Base-by-base conservation (phyloP, 768 basidiomycete genomes). In the Psilocybe sp. region DNA sequence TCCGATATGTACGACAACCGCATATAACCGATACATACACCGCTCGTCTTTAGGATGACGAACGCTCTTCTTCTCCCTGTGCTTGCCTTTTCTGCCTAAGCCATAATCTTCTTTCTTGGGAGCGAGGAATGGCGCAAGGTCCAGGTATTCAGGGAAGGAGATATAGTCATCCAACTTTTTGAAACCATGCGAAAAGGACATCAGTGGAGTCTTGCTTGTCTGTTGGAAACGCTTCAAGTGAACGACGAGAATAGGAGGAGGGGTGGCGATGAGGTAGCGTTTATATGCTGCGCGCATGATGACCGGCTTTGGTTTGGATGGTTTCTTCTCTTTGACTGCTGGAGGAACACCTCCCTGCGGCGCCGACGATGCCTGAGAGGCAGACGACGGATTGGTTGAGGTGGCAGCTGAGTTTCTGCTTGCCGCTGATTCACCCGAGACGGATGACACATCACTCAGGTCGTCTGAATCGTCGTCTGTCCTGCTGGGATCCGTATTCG, bases 221-320 rank as follows among this genome's bases (percentile, higher is more conserved):
- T 96, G 93, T 68, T 96, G 92, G 70, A 98, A 98, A 40, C 95
- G 81, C 71, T 98, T 98, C 44, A 97, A 78, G 59, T 98, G 95
- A 51, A 98, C 80, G 44, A 95, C 89, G 49, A 98, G 81, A 31
- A 97, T 79, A 0, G 93, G 91, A 0, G 95, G 95, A 1, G 89
- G 85, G 0, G 76, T 77, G 13, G 85, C 81, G 64, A 98, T 89
- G 51, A 98, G 84, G 68, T 97, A 98, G 11, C 95, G 89, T 68
- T 98, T 98, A 72, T 92, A 93, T 4, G 92, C 92, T 1, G 89
- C 78, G 1, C 91, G 82, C 69, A 89, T 77, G 41, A 96, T 75
- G 44, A 84, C 84, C 32, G 89, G 89, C 51, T 81, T 77, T 7
- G 66, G 68, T 44, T 64, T 67, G 7, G 63, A 53, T 8, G 61